These are phyloP conservation scores for Backusella parvicylindrica DNA, from an alignment of 192 early-diverging fungal genomes.

Conservation along the genomic window DNA sequence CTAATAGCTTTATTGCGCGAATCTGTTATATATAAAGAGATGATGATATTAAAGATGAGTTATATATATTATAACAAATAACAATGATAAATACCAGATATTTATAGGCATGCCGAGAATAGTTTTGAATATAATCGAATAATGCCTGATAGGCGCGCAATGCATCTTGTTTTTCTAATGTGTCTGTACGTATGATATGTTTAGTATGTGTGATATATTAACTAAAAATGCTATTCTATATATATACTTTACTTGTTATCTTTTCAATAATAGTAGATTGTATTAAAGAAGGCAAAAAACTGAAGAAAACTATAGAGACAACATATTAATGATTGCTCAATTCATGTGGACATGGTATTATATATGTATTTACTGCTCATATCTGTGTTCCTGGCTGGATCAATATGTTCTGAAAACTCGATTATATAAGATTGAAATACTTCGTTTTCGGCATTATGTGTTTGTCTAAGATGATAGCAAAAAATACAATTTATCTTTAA, in stretches of 20 bases:
- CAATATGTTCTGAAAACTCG: conserved; percentile 22
- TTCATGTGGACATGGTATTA: neutral
- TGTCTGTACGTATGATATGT: neutral
- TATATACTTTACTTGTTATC: conserved; percentile 21
- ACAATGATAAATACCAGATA: conserved; percentile 26
- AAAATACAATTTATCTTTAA: neutral
- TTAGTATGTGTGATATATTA: neutral
- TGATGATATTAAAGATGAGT: neutral
- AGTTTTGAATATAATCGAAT: conserved; percentile 25
- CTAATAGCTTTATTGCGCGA: conserved; percentile 15
- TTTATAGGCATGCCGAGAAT: conserved; percentile 24
- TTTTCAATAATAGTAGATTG: conserved; percentile 28
- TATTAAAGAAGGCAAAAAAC: conserved; percentile 15
- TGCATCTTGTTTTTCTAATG: conserved; percentile 13
- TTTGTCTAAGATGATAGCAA: conserved; percentile 8
- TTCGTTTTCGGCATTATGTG: conserved; percentile 20
- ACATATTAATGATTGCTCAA: neutral
- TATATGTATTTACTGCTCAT: conserved; percentile 15
- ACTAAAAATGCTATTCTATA: neutral
- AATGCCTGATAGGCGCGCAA: conserved; percentile 24
- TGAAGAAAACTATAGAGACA: conserved; percentile 24
- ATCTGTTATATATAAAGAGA: conserved; percentile 18
- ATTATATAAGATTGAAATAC: conserved; percentile 26
- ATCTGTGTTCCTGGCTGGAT: conserved; percentile 15
- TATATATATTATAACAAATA: neutral